phyloP scores from a whole-genome alignment of 2,329 filamentous ascomycete species.

The Colletotrichum kahawae region DNA sequence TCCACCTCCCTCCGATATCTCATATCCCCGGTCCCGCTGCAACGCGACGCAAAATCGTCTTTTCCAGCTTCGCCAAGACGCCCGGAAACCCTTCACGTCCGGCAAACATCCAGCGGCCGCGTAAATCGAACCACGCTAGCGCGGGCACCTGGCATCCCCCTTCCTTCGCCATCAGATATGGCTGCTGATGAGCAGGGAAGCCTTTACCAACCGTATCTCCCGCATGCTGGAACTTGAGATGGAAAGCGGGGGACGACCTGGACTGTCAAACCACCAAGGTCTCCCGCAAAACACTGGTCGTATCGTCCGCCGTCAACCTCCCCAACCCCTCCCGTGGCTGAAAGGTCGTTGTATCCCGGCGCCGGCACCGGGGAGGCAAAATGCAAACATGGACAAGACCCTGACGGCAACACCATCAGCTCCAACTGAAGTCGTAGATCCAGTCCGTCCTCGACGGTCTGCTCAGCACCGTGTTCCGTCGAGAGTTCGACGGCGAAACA shows the following conservation, averaged over 20 bases:
- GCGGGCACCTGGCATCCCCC: neutral
- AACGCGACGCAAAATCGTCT: neutral
- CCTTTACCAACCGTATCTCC: neutral
- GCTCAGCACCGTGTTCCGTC: neutral
- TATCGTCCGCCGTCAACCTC: neutral
- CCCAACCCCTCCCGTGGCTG: neutral
- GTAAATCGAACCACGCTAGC: neutral
- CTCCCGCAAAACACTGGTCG: neutral
- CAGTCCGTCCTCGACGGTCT: neutral
- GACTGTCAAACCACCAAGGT: neutral
- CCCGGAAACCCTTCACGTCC: neutral
- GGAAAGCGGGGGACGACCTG: neutral
- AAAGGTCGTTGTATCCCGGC: neutral
- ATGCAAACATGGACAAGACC: neutral
- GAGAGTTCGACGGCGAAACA: constrained; percentile 12
- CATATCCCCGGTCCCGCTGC: neutral
- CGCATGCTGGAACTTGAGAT: neutral
- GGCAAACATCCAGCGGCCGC: neutral
- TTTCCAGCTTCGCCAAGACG: neutral
- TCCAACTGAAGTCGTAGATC: neutral
- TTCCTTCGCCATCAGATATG: neutral
- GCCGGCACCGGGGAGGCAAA: neutral
- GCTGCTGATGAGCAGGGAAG: neutral
- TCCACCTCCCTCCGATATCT: neutral
- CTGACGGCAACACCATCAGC: neutral